phyloP scores from a whole-genome alignment of 805 yeast species.

The Babjeviella inositovora region DNA sequence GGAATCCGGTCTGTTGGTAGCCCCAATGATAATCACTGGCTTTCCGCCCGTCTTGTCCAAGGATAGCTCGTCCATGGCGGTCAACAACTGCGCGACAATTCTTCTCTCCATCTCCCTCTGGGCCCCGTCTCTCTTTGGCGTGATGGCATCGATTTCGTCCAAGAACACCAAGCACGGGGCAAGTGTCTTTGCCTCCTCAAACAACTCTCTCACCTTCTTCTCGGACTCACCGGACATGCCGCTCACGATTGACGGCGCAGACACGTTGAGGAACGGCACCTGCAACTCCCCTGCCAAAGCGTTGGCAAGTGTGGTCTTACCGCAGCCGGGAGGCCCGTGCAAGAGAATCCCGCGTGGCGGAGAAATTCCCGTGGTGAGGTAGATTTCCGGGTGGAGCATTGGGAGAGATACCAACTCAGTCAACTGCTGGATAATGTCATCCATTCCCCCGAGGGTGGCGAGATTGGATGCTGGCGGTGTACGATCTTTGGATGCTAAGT shows the following conservation, averaged over 20 bases:
- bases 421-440: slow-evolving; percentile 66
- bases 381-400: slow-evolving; percentile 85
- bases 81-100: slow-evolving; percentile 87
- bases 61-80: slow-evolving; percentile 87
- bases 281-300: slow-evolving; percentile 91
- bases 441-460: slow-evolving; percentile 79
- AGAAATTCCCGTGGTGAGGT: slow-evolving; percentile 74
- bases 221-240: slow-evolving; percentile 99
- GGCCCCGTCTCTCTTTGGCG: slow-evolving; percentile 96
- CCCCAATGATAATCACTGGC: slow-evolving; percentile 90
- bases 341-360: slow-evolving; percentile 88
- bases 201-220: slow-evolving; percentile 81
- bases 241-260: slow-evolving; percentile 93
- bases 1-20: slow-evolving; percentile 93
- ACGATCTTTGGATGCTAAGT: slow-evolving; percentile 30
- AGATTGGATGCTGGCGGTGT: slow-evolving; percentile 56
- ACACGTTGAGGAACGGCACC: slow-evolving; percentile 79
- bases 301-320: slow-evolving; percentile 91
- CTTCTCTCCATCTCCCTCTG: slow-evolving; percentile 97
- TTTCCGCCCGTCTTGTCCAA: slow-evolving; percentile 81
- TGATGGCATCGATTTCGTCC: slow-evolving; percentile 96
- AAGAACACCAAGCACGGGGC: slow-evolving; percentile 92
- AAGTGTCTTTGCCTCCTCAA: slow-evolving; percentile 76
- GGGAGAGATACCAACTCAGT: slow-evolving; percentile 90
- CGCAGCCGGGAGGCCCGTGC: slow-evolving; percentile 99